Evolutionary conservation across 352 stramenopile genomes (phyloP).

Genomic region (Saprolegnia diclina): DNA sequence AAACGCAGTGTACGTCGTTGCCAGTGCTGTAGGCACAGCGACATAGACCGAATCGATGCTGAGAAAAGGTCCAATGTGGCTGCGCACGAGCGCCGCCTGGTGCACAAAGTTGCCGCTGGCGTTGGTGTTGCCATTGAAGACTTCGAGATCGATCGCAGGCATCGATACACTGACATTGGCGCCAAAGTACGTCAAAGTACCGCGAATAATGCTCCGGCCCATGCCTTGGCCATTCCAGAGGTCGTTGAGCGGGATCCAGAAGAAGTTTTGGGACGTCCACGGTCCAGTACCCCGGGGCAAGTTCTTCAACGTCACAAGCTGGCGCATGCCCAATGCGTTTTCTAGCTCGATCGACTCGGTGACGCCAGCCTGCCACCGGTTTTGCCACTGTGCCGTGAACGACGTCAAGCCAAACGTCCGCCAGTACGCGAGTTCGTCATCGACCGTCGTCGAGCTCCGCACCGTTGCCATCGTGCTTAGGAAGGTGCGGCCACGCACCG

Average conservation of each 20-base stretch:
- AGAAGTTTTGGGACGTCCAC: background rate
- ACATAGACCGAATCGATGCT: background rate
- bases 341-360: background rate
- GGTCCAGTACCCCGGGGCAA: background rate
- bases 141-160: background rate
- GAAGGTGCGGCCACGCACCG: background rate
- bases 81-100: background rate
- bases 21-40: background rate
- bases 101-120: background rate
- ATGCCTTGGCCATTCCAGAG: background rate
- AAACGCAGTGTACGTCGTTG: background rate
- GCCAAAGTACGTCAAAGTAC: background rate
- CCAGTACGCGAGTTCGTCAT: slow-evolving; percentile 17
- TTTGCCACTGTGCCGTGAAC: slow-evolving; percentile 4
- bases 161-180: background rate
- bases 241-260: background rate
- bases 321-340: slow-evolving; percentile 7
- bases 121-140: background rate
- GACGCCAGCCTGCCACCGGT: background rate
- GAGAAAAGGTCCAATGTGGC: background rate
- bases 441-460: background rate
- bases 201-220: background rate
- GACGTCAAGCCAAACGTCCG: background rate
- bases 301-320: slow-evolving; percentile 2
- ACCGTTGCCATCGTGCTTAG: background rate